Conservation (phyloP, 768 basidiomycete species). For the Suillus spraguei region DNA sequence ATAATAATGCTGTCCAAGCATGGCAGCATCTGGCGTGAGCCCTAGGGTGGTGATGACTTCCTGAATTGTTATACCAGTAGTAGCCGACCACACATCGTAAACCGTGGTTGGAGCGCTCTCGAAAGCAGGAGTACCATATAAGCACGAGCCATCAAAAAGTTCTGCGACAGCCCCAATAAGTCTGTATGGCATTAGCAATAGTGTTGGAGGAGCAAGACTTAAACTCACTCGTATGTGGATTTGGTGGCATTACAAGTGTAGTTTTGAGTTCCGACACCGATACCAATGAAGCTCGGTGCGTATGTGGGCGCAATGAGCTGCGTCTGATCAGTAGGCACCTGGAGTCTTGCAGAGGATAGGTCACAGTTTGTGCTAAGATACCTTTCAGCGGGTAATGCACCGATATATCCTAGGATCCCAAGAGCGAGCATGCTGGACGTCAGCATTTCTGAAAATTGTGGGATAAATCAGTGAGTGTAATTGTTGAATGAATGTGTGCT, state of each 20-base stretch:
- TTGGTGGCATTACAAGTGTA: slow-evolving; percentile 49
- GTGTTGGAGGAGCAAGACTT: neutral
- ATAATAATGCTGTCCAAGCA: slow-evolving; percentile 61
- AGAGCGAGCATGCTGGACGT: slow-evolving; percentile 2
- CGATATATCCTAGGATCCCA: neutral
- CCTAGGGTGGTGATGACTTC: slow-evolving; percentile 19
- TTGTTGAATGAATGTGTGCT: neutral
- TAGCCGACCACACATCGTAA: slow-evolving; percentile 33
- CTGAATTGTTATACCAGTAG: slow-evolving; percentile 21
- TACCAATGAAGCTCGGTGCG: slow-evolving; percentile 41
- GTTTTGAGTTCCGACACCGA: slow-evolving; percentile 56
- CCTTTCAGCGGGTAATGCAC: neutral
- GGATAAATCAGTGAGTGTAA: neutral
- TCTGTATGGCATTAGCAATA: slow-evolving; percentile 28
- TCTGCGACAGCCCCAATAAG: slow-evolving; percentile 52
- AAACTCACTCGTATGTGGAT: slow-evolving; percentile 49
- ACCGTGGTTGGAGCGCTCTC: slow-evolving; percentile 32
- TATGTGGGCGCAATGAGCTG: slow-evolving; percentile 39
- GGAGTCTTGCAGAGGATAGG: slow-evolving; percentile 23
- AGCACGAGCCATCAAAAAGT: slow-evolving; percentile 58
- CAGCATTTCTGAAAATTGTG: slow-evolving; percentile 1
- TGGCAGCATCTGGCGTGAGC: slow-evolving; percentile 16
- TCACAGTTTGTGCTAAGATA: slow-evolving; percentile 21
- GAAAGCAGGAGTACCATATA: slow-evolving; percentile 35
- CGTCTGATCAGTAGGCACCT: slow-evolving; percentile 33